Evolutionary conservation across 176 grass and related monocot species (phyloP).

Genomic region (Cenchrus americanus): DNA sequence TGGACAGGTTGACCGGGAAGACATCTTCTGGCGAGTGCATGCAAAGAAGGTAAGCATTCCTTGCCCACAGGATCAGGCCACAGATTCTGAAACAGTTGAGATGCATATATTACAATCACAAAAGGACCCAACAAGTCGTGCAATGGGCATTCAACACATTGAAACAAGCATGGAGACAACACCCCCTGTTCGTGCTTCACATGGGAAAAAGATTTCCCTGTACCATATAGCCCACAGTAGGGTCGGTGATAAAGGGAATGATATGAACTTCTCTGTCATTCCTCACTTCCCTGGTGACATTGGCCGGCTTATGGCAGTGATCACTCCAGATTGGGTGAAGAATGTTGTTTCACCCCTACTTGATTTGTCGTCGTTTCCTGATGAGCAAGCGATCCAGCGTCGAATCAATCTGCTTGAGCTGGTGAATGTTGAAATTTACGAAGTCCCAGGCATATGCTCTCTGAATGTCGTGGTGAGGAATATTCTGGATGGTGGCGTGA

Average conservation of each 20-base stretch:
- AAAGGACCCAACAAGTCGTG: conserved; percentile 6
- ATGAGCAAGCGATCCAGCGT: conserved; percentile 22
- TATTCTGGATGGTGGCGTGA: conserved; percentile 88
- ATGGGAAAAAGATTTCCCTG: conserved; percentile 64
- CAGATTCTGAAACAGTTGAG: conserved; percentile 16
- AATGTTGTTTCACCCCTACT: conserved; percentile 66
- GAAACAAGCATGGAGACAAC: neutral
- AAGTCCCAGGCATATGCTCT: conserved; percentile 73
- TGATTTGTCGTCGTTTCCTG: conserved; percentile 47
- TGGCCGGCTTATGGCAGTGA: conserved; percentile 54
- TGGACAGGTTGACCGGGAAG: conserved; percentile 70
- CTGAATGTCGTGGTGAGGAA: conserved; percentile 83
- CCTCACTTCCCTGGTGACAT: conserved; percentile 70
- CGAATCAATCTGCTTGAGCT: conserved; percentile 43
- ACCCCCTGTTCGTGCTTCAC: conserved; percentile 41
- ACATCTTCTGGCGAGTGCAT: conserved; percentile 61
- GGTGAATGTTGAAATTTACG: conserved; percentile 77
- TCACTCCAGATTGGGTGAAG: conserved; percentile 80
- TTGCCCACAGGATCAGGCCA: conserved; percentile 18
- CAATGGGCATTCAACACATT: conserved; percentile 9
- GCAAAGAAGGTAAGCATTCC: conserved; percentile 53
- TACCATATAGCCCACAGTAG: conserved; percentile 81
- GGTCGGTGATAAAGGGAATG: conserved; percentile 85
- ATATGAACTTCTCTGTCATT: conserved; percentile 87
- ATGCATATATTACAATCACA: conserved; percentile 3